Evolutionary conservation across 306 rosid species (phyloP).

Genomic region (Pyrus communis): DNA sequence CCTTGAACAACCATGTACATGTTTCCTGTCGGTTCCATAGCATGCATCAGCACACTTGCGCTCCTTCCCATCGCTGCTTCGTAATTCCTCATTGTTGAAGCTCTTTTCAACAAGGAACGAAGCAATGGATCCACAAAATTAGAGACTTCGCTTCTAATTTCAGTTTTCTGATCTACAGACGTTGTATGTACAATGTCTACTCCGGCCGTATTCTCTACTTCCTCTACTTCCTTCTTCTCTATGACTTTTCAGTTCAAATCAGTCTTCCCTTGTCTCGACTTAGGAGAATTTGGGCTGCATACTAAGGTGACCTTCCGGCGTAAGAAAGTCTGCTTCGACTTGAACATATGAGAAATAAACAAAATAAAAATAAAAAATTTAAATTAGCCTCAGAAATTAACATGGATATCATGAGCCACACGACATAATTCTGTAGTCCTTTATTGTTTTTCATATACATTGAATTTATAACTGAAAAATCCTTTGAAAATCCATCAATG

Average conservation of each 20-base stretch:
- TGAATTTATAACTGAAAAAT: not conserved
- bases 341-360: not conserved
- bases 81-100: slow-evolving; percentile 13
- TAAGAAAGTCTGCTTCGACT: slow-evolving; percentile 60
- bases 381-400: not conserved
- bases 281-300: slow-evolving; percentile 32
- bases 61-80: slow-evolving; percentile 36
- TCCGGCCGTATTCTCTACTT: slow-evolving; percentile 30
- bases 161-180: slow-evolving; percentile 27
- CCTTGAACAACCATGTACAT: slow-evolving; percentile 37
- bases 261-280: slow-evolving; percentile 32
- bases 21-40: slow-evolving; percentile 36
- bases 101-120: slow-evolving; percentile 22
- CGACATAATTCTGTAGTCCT: not conserved
- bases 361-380: too few relatives aligned
- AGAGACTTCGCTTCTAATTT: slow-evolving; percentile 21
- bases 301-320: slow-evolving; percentile 81
- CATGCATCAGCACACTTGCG: slow-evolving; percentile 23
- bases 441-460: not conserved
- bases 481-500: not conserved
- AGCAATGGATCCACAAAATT: slow-evolving; percentile 25
- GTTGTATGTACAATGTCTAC: slow-evolving; percentile 21
- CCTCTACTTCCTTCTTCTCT: slow-evolving; percentile 28
- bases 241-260: slow-evolving; percentile 21
- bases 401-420: not conserved